phyloP scores from a whole-genome alignment of 2,329 filamentous ascomycete genomes.

The Aspergillus latus region DNA sequence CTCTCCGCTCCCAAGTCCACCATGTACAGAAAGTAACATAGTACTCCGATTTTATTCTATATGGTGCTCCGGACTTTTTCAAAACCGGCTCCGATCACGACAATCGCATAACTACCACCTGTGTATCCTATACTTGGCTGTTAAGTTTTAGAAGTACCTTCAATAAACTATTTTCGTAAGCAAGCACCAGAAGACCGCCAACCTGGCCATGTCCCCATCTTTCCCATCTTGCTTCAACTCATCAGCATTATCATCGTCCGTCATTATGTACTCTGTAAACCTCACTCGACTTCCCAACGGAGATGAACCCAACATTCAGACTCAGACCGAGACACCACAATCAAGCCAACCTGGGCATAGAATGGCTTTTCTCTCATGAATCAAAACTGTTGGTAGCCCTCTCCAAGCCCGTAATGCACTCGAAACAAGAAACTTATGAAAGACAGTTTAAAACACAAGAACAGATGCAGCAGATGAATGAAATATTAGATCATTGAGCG shows the following conservation, averaged over 20 bases:
- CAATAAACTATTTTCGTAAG: neutral
- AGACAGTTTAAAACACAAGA: neutral
- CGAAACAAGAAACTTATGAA: constrained; percentile 13
- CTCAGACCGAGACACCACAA: constrained; percentile 26
- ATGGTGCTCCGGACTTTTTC: too few species aligned
- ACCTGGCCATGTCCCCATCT: neutral
- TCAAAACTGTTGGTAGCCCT: constrained; percentile 22
- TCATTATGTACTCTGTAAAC: constrained; percentile 10
- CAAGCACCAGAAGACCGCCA: neutral
- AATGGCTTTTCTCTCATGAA: constrained; percentile 20
- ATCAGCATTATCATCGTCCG: neutral
- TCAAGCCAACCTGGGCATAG: constrained; percentile 27
- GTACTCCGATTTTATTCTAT: too few species aligned
- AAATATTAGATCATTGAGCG: neutral
- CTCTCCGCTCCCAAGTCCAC: too few species aligned
- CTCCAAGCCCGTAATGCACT: constrained; percentile 23
- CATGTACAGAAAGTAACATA: too few species aligned
- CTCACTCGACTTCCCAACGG: constrained; percentile 21
- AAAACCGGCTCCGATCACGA: too few species aligned
- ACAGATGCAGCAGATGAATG: constrained; percentile 7
- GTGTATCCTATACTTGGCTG: too few species aligned
- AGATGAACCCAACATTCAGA: constrained; percentile 28
- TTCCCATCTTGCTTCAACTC: neutral
- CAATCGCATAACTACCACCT: too few species aligned
- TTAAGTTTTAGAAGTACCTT: neutral